These are phyloP conservation scores for Lotmaria passim DNA, from an alignment of 208 protist species.

Conservation along the genomic window DNA sequence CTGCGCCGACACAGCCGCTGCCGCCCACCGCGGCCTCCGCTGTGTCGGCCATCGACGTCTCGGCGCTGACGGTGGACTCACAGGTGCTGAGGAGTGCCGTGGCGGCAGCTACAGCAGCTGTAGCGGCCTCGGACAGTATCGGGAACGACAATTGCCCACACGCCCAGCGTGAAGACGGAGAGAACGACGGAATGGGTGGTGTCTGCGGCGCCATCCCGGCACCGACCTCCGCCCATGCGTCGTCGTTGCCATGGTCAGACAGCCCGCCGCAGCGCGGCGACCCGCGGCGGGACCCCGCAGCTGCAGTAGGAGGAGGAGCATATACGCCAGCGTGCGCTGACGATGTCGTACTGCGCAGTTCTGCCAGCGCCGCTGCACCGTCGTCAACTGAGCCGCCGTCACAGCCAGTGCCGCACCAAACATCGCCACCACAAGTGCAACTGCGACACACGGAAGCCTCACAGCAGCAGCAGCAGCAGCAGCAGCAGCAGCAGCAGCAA, in stretches of 20 bases:
- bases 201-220: not conserved
- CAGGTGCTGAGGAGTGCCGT: slow-evolving; percentile 16
- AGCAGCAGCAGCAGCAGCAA: not conserved
- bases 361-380: not conserved
- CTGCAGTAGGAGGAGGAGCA: too few species aligned
- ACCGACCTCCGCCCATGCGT: not conserved
- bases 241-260: slow-evolving; percentile 8
- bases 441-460: not conserved
- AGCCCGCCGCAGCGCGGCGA: slow-evolving; percentile 29
- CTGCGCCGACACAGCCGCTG: not conserved
- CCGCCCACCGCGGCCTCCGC: not conserved
- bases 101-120: not conserved
- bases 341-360: slow-evolving; percentile 24
- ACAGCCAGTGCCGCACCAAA: not conserved
- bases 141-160: too few species aligned
- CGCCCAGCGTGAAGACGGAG: not conserved
- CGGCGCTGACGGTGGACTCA: slow-evolving; percentile 49
- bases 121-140: too few species aligned
- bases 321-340: slow-evolving; percentile 2
- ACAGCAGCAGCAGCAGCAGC: not conserved
- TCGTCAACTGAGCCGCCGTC: not conserved
- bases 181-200: not conserved
- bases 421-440: slow-evolving; percentile 4
- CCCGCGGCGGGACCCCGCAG: not conserved
- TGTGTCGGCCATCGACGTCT: slow-evolving; percentile 51